These are phyloP conservation scores for Candida dajiaensis DNA, from an alignment of 805 yeast species.

Conservation along the genomic window DNA sequence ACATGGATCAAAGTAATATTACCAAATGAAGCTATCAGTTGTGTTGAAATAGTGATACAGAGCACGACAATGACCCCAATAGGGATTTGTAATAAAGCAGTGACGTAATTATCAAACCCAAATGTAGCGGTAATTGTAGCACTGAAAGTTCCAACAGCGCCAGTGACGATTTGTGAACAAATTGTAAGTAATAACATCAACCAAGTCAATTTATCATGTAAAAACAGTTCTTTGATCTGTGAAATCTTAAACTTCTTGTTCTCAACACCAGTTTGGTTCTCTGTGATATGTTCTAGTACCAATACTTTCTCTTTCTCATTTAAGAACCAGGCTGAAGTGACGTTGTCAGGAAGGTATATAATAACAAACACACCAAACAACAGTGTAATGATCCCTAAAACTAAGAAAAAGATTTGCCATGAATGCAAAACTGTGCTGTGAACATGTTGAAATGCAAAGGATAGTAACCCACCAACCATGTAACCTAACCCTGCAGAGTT, in stretches of 20 bases:
- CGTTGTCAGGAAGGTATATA: slow-evolving; percentile 44
- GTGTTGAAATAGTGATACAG: slow-evolving; percentile 32
- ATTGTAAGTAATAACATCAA: slow-evolving; percentile 35
- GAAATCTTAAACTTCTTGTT: slow-evolving; percentile 33
- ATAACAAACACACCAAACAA: slow-evolving; percentile 38
- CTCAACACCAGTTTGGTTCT: slow-evolving; percentile 41
- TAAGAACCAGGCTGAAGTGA: slow-evolving; percentile 26
- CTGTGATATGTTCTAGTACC: slow-evolving; percentile 34
- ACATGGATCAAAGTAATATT: slow-evolving; percentile 28
- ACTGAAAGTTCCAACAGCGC: slow-evolving; percentile 28
- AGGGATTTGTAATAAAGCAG: slow-evolving; percentile 47
- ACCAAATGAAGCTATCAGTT: slow-evolving; percentile 29
- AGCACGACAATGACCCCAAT: slow-evolving; percentile 43
- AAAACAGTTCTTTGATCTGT: slow-evolving; percentile 36
- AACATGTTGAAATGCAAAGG: slow-evolving; percentile 49
- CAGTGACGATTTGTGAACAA: slow-evolving; percentile 40
- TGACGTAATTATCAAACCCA: slow-evolving; percentile 22
- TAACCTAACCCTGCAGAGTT: slow-evolving; percentile 44
- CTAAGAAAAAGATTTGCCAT: slow-evolving; percentile 54
- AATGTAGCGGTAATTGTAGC: slow-evolving; percentile 12
- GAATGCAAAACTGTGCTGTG: slow-evolving; percentile 32
- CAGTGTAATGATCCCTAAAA: slow-evolving; percentile 47
- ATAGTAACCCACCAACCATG: slow-evolving; percentile 36
- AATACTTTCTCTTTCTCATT: slow-evolving; percentile 31
- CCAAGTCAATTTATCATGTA: slow-evolving; percentile 40